Base-by-base conservation (phyloP, 106 monocot genomes). In the Dendrobium nobile region DNA sequence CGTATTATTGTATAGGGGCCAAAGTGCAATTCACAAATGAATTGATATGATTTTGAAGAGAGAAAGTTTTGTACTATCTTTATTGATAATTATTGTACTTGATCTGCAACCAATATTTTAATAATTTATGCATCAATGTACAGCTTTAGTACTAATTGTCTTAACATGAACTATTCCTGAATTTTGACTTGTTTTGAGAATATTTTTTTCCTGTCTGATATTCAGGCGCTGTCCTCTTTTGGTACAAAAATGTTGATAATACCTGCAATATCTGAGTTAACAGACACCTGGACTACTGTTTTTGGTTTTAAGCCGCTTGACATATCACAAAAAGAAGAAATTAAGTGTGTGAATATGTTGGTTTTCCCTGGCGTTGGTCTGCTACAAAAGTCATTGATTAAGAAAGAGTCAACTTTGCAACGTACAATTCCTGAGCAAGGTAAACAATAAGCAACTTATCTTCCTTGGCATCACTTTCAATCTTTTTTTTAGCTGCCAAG, bases 311-410 rank as follows among this genome's bases (percentile, higher is more conserved):
- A 85, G 85, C 89, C 86, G 65, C 85, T 95, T 54, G 87, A 84
- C 74, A 82, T 59, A 77, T 82, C 88, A 76, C 79, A 84, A 41
- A 87, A 81, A 77, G 68, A 89, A 73, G 98, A 95, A 83, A 41
- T 91, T 8, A 94, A 77, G 77, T 92, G 84, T 26, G 81, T 85
- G 70, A 95, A 88, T 76, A 85, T 95, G 72, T 77, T 98, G 79
- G 95, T 98, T 75, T 98, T 98, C 78, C 94, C 94, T 79, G 87
- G 82, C 42, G 89, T 89, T 47, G 94, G 92, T 77, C 87, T 98
- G 51, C 80, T 98, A 68, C 77, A 84, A 40, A 98, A 98, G 81
- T 33, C 77, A 58, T 81, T 98, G 64, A 51, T 83, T 37, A 85
- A 68, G 47, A 20, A 67, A 28, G 31, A 72, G 82, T 75, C 84